Conservation (phyloP, 495 filamentous ascomycete genomes). For the Aspergillus wentii region DNA sequence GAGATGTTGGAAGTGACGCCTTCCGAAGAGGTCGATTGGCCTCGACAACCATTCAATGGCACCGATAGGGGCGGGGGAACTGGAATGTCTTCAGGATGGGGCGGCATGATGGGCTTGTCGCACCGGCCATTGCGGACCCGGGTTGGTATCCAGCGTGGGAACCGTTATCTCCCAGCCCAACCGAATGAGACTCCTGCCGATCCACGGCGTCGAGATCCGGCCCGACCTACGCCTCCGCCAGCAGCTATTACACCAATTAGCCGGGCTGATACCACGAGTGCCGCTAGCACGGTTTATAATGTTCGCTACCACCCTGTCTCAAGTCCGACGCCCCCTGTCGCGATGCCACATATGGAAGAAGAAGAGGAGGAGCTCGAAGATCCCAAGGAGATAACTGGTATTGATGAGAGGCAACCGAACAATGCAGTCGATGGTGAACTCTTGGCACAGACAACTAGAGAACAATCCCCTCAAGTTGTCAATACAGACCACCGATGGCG, state of each 20-base stretch:
- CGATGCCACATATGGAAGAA: conserved; percentile 35
- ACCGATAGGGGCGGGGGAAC: conserved; percentile 34
- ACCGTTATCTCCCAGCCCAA: too few species aligned
- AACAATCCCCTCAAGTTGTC: conserved; percentile 31
- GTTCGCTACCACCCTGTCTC: conserved; percentile 76
- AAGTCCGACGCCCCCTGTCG: conserved; percentile 55
- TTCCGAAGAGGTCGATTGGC: conserved; percentile 53
- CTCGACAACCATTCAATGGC: conserved; percentile 29
- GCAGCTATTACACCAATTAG: conserved; percentile 68
- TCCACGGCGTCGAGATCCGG: conserved; percentile 17
- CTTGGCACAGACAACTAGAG: conserved; percentile 14
- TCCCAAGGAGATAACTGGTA: conserved; percentile 23
- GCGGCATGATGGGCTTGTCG: conserved; percentile 34
- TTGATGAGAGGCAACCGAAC: conserved; percentile 8
- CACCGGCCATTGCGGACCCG: conserved; percentile 36
- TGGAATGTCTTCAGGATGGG: conserved; percentile 41
- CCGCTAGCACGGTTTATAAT: conserved; percentile 78
- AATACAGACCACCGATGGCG: conserved; percentile 42
- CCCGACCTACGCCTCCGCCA: conserved; percentile 58
- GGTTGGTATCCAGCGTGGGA: too few species aligned
- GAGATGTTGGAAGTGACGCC: conserved; percentile 84
- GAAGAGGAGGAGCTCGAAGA: conserved; percentile 28
- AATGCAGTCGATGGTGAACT: conserved; percentile 8
- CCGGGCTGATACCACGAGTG: conserved; percentile 70
- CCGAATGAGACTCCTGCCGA: conserved; percentile 10